Base-by-base conservation (phyloP, 2,329 filamentous ascomycete species). In the Capronia coronata region DNA sequence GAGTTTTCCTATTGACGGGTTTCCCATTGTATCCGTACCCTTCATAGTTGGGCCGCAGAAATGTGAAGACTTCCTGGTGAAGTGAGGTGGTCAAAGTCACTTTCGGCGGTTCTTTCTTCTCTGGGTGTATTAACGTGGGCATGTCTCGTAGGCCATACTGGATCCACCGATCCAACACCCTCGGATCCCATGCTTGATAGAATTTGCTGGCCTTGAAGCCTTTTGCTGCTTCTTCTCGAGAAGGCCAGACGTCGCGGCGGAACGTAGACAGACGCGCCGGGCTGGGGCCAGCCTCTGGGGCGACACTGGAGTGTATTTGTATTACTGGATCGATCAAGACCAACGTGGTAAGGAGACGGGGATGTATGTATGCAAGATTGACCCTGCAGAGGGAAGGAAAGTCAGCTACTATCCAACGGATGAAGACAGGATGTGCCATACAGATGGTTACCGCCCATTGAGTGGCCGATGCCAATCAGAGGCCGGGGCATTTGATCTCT, bases 391-490 rank as follows among this genome's bases (percentile, higher is more conserved):
- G 19, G 18, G 18, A 8, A 37, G 10, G 5, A 23, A 16, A 11
- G 25, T 52, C 25, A 55, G 53, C 40, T 18, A n/a, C 32, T 6
- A 18, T 27, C 25, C 25, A 5, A 27, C 25, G 10, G 6, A 27
- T 27, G 25, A 10, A 6, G 23, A 80, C 72, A n/a, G 13, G n/a
- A 9, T 14, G 42, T 10, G 18, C 22, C 43, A 19, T 52, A 55
- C 56, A 91, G 73, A 52, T 83, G 76, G 61, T 75, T 77, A 57
- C 75, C 86, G 57, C 89, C 89, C 70, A 90, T 86, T 56, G 86
- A 91, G 68, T 95, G 89, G 11, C 86, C 88, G n/a, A 94, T 66
- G 50, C 85, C 87, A 56, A 94, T 69, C n/a, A 94, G 71, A 0
- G 89, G 89, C 19, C 54, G 61, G 1, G 64, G 63, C 63, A 67